phyloP scores from a whole-genome alignment of 2,329 filamentous ascomycete genomes.

The Coniella vitis region DNA sequence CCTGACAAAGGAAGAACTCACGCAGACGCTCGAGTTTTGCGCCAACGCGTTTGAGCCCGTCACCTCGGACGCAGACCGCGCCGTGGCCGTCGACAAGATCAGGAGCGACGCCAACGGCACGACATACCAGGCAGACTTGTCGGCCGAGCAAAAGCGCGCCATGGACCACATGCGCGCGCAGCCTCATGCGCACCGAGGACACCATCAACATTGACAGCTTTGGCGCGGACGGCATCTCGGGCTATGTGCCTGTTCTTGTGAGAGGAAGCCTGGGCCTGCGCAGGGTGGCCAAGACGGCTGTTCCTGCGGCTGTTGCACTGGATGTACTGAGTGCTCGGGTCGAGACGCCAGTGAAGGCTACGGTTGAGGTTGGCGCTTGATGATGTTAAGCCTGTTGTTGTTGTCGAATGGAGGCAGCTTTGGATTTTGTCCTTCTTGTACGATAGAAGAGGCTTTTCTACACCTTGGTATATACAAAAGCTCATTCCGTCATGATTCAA shows the following conservation, averaged over 20 bases:
- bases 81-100: constrained; percentile 9
- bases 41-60: constrained; percentile 23
- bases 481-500: no score
- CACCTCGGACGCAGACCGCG: neutral
- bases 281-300: neutral
- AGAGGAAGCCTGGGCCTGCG: constrained; percentile 21
- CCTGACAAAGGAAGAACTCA: constrained; percentile 25
- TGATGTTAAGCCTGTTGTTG: no score
- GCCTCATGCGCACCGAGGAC: constrained; percentile 25
- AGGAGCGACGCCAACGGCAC: constrained; percentile 3
- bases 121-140: constrained; percentile 20
- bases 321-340: neutral
- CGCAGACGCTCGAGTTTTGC: constrained; percentile 28
- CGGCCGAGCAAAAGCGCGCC: constrained; percentile 22
- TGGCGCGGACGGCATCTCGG: constrained; percentile 23
- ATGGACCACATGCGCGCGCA: neutral
- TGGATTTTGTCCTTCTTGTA: no score
- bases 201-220: constrained; percentile 28
- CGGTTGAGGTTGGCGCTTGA: no score
- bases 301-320: neutral
- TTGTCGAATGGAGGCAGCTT: no score
- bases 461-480: no score
- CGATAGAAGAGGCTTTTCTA: no score
- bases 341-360: neutral
- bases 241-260: constrained; percentile 20